Evolutionary conservation across 1,139 yeast genomes (phyloP).

Genomic region (Zygoascus meyerae): DNA sequence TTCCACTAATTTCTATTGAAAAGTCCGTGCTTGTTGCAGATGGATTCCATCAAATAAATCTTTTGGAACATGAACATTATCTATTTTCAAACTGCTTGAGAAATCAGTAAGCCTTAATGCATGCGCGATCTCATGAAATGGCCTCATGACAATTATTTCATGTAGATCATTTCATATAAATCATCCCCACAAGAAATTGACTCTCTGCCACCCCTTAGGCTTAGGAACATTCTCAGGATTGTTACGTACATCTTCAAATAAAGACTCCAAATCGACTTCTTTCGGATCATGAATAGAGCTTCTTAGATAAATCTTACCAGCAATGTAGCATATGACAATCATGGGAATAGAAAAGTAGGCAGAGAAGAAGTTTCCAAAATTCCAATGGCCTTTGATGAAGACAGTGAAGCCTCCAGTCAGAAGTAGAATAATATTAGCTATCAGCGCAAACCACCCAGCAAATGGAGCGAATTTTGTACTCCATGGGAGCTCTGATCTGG

Average conservation of each 20-base stretch:
- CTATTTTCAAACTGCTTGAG: too few relatives aligned
- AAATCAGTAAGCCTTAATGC: too few relatives aligned
- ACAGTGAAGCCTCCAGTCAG: conserved; percentile 64
- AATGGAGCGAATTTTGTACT: conserved; percentile 40
- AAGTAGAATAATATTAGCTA: conserved; percentile 51
- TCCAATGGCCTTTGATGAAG: conserved; percentile 58
- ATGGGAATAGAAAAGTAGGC: conserved; percentile 61
- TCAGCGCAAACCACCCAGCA: conserved; percentile 60
- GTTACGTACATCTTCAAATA: conserved; percentile 10
- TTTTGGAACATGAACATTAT: too few relatives aligned
- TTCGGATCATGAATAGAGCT: conserved; percentile 53
- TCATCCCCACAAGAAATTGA: conserved; percentile 9
- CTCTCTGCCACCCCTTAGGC: background rate
- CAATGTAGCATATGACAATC: conserved; percentile 48
- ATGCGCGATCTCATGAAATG: too few relatives aligned
- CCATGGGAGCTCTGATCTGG: conserved; percentile 44
- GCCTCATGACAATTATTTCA: too few relatives aligned
- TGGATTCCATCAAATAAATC: too few relatives aligned
- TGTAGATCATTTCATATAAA: too few relatives aligned
- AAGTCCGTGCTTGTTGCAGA: too few relatives aligned
- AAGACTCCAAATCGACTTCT: conserved; percentile 63
- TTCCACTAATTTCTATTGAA: too few relatives aligned
- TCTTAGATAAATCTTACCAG: conserved; percentile 52
- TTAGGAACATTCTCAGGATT: conserved; percentile 9
- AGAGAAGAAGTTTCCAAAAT: conserved; percentile 56